A percentile compares a stretch with the other conserved stretches of the same genome.
These are phyloP conservation scores for Pulveroboletus sp. DNA, from an alignment of 768 basidiomycete genomes.

Conservation along the genomic window DNA sequence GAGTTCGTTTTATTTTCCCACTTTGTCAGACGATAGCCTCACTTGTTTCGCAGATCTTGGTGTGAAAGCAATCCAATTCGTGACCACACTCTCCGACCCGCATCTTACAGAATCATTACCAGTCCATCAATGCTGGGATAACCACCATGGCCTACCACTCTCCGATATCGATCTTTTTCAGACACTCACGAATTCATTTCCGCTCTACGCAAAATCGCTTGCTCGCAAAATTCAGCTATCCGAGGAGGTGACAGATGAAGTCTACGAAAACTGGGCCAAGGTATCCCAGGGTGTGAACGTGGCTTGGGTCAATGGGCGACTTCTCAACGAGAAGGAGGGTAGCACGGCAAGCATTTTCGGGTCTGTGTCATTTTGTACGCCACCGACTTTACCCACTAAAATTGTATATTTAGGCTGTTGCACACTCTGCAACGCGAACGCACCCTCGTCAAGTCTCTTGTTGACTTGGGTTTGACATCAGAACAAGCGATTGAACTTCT, in stretches of 20 bases:
- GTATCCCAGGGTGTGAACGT: conserved; percentile 49
- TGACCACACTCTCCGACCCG: conserved; percentile 53
- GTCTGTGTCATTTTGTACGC: conserved; percentile 28
- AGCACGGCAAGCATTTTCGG: conserved; percentile 52
- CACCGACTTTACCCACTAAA: conserved; percentile 3
- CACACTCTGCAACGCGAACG: conserved; percentile 73
- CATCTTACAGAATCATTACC: conserved; percentile 34
- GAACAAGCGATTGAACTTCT: conserved; percentile 69
- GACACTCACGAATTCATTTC: conserved; percentile 82
- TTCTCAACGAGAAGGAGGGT: conserved; percentile 56
- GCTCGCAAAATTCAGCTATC: conserved; percentile 62
- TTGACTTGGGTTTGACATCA: conserved; percentile 55
- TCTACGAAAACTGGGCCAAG: conserved; percentile 50
- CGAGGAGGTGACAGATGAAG: conserved; percentile 47
- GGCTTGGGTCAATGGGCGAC: conserved; percentile 80
- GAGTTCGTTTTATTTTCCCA: conserved; percentile 33
- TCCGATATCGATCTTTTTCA: conserved; percentile 37
- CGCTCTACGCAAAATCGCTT: conserved; percentile 73
- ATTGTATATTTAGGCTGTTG: conserved; percentile 45
- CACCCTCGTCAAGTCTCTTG: conserved; percentile 51
- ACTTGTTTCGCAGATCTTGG: conserved; percentile 49
- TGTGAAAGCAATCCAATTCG: conserved; percentile 67
- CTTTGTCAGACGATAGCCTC: neutral
- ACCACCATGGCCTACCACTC: conserved; percentile 6
- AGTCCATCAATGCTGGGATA: conserved; percentile 19